These are phyloP conservation scores for Mycena indigotica DNA, from an alignment of 768 basidiomycete genomes.

Conservation along the genomic window DNA sequence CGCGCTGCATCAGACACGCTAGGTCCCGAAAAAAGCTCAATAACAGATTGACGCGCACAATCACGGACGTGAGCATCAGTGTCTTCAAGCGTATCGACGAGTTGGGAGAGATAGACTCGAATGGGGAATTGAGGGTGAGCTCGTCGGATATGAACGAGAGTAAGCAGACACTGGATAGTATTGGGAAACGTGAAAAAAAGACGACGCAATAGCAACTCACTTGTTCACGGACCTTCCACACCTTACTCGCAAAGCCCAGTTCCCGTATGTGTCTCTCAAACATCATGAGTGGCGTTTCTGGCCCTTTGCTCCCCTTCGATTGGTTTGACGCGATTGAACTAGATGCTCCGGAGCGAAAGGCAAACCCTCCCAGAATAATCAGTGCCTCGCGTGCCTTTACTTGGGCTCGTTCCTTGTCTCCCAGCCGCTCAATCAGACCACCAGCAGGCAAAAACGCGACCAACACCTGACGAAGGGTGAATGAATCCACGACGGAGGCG, in stretches of 20 bases:
- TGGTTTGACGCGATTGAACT: conserved; percentile 46
- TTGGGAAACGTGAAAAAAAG: conserved; percentile 5
- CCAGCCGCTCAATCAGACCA: conserved; percentile 80
- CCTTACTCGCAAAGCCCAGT: conserved; percentile 74
- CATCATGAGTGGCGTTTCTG: conserved; percentile 66
- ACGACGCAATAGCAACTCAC: conserved; percentile 44
- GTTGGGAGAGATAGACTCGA: conserved; percentile 71
- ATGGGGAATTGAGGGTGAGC: conserved; percentile 75
- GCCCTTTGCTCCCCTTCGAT: conserved; percentile 57
- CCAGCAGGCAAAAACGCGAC: conserved; percentile 71
- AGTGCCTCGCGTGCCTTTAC: conserved; percentile 75
- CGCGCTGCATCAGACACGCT: conserved; percentile 84
- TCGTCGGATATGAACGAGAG: conserved; percentile 74
- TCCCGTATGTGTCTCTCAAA: conserved; percentile 78
- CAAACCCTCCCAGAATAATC: conserved; percentile 72
- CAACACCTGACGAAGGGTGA: conserved; percentile 68
- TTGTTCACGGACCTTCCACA: conserved; percentile 86
- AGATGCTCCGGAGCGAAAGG: conserved; percentile 58
- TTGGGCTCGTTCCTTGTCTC: conserved; percentile 76
- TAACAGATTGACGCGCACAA: conserved; percentile 75
- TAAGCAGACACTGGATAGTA: conserved; percentile 54
- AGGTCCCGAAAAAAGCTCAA: conserved; percentile 84
- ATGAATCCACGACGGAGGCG: conserved; percentile 51
- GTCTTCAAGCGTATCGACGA: conserved; percentile 89
- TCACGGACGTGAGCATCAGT: conserved; percentile 88